These are phyloP conservation scores for Prasinococcaceae sp. DNA, from an alignment of 139 green algal species.

Conservation along the genomic window DNA sequence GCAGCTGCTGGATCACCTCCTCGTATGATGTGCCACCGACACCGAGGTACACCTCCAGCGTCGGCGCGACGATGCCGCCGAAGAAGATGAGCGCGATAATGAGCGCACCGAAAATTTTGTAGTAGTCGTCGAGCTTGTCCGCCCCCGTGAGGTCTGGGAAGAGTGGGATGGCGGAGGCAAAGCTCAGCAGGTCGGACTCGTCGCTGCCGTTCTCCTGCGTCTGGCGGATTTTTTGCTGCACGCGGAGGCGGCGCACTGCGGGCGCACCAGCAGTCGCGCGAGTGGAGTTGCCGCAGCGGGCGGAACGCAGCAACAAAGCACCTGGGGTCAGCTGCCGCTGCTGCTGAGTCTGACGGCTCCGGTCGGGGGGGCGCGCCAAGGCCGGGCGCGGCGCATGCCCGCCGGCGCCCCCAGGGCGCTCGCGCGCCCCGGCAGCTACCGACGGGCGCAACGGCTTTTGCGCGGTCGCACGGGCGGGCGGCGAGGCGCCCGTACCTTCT, in stretches of 20 bases:
- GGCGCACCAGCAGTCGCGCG: no score
- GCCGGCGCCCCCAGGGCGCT: no score
- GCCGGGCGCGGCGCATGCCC: no score
- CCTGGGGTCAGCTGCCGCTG: no score
- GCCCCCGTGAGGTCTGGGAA: conserved; percentile 71
- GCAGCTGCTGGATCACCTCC: conserved; percentile 78
- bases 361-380: no score
- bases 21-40: conserved; percentile 77
- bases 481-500: no score
- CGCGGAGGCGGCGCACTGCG: conserved; percentile 79
- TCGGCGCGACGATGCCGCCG: conserved; percentile 73
- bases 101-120: conserved; percentile 46
- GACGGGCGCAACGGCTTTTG: no score
- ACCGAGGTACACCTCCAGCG: conserved; percentile 81
- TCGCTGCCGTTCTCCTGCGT: not conserved
- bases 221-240: conserved; percentile 75
- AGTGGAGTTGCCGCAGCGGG: no score
- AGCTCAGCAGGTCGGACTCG: conserved; percentile 4
- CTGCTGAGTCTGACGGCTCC: no score
- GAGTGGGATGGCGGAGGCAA: conserved; percentile 51
- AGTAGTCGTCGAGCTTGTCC: conserved; percentile 73
- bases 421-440: no score
- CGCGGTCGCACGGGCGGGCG: no score
- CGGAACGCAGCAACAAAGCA: no score
- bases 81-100: conserved; percentile 77